Evolutionary conservation across 345 rosid genomes (phyloP), one percentile per base, ranked within the genome.

Genomic region (Bretschneidera sinensis): DNA sequence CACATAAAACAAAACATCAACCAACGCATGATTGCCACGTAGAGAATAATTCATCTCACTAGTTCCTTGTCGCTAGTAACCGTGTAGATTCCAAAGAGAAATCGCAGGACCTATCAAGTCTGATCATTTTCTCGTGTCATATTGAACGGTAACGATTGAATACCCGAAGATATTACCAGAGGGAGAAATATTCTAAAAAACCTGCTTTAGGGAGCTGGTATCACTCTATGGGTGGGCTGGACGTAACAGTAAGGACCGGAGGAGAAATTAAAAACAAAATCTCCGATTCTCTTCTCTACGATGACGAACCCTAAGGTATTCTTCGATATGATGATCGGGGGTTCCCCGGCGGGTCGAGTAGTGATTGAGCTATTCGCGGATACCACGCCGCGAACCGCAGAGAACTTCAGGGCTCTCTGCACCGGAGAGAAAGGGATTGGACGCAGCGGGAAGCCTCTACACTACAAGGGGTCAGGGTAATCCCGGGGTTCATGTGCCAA

Each of bases 381-480:
- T 19, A 61, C 63, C 0, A 64, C 71, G 1, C 84, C 84, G 1
- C 25, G 51, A 0, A 88, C 86, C 1, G 92, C 82, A 0, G 86
- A 82, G 75, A 82, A 87, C 63, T 84, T 84, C 78, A 67, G 94
- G 0, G 95, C 87, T 0, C 89, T 83, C 9, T 85, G 89, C 72
- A 88, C 86, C 23, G 82, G 85, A 17, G 89, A 85, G 77, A 83
- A 60, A 33, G 89, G 85, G 5, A 2, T 19, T 9, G 85, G 85
- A 0, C 62, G 60, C 19, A 16, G 54, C 15, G 76, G 95, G 0
- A 85, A 83, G 83, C 91, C 91, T 0, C 72, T 85, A 0, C 91
- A 87, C 86, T 87, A 68, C 81, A 85, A 83, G 51, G 88, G 86
- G 17, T 87, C 75, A 77, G 86, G 1, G 88, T 87, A 72, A 87